These are phyloP conservation scores for Cocos nucifera DNA, from an alignment of 176 grass and related monocot species.

Conservation along the genomic window DNA sequence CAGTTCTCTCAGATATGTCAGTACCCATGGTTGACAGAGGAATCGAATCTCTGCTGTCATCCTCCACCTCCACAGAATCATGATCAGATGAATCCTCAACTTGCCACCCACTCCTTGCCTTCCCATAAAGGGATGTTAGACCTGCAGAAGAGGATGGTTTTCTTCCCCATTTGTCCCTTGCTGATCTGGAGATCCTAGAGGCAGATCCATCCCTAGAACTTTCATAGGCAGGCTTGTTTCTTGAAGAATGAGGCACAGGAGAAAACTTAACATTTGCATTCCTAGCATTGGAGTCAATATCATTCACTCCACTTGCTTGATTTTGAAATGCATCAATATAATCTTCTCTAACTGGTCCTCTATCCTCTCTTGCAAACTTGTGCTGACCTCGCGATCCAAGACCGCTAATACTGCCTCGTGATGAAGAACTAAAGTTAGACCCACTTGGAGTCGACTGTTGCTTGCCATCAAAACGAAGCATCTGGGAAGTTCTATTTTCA, in stretches of 20 bases:
- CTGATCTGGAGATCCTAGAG: conserved; percentile 38
- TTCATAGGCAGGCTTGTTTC: conserved; percentile 33
- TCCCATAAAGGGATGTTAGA: conserved; percentile 15
- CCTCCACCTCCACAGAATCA: conserved; percentile 38
- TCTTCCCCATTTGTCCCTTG: conserved; percentile 63
- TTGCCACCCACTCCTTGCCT: conserved; percentile 48
- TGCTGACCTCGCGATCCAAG: conserved; percentile 24
- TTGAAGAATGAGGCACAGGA: conserved; percentile 38
- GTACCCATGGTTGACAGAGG: conserved; percentile 30
- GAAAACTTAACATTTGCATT: conserved; percentile 25
- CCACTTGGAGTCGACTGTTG: conserved; percentile 28
- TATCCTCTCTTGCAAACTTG: conserved; percentile 35
- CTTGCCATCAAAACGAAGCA: conserved; percentile 36
- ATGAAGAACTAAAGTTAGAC: conserved; percentile 16
- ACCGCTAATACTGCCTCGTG: conserved; percentile 2
- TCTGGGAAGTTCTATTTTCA: conserved; percentile 35
- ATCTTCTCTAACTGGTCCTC: conserved; percentile 27
- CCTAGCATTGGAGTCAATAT: conserved; percentile 26
- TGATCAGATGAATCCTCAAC: conserved; percentile 35
- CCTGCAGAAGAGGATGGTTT: conserved; percentile 31
- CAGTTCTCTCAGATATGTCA: conserved; percentile 47
- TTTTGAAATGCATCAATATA: conserved; percentile 39
- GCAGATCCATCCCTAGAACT: conserved; percentile 42
- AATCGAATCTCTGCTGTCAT: conserved; percentile 27
- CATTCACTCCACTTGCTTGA: conserved; percentile 36